phyloP scores from a whole-genome alignment of 1,284 basidiomycete species.

The Mycosarcoma mackinlayi region DNA sequence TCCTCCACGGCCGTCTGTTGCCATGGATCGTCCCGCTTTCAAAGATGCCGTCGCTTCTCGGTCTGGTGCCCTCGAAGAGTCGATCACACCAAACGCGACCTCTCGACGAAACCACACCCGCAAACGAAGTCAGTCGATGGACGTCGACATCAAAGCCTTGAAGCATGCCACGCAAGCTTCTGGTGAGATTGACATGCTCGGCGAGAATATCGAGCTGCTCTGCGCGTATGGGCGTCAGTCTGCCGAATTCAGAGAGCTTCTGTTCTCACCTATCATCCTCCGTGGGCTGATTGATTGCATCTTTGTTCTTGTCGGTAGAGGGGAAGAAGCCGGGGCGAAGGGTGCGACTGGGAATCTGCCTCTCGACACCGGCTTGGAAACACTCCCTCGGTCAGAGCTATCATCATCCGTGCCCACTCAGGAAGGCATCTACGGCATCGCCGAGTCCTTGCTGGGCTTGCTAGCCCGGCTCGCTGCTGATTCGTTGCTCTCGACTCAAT shows the following conservation, averaged over 20 bases:
- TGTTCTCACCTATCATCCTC: constrained; percentile 60
- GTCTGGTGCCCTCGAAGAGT: not conserved
- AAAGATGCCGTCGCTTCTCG: not conserved
- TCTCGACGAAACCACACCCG: constrained; percentile 24
- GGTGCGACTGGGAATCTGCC: not conserved
- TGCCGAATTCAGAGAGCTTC: constrained; percentile 37
- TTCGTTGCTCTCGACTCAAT: constrained; percentile 42
- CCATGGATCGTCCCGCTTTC: not conserved
- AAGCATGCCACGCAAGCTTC: constrained; percentile 33
- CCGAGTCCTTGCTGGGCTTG: constrained; percentile 27
- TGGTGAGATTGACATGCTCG: constrained; percentile 31
- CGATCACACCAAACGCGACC: not conserved
- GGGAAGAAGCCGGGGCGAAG: too few relatives aligned
- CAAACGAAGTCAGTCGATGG: constrained; percentile 55
- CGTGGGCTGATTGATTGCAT: constrained; percentile 55
- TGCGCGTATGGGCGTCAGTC: constrained; percentile 30
- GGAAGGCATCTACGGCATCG: constrained; percentile 11
- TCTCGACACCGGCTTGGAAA: not conserved
- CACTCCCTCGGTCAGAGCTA: not conserved
- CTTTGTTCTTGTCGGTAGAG: constrained; percentile 18
- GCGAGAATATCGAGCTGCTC: constrained; percentile 47
- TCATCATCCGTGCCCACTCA: not conserved
- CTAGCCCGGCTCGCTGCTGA: constrained; percentile 44
- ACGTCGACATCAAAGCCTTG: constrained; percentile 43
- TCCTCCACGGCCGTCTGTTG: constrained; percentile 27